These are phyloP conservation scores for Penicillium janthinellum DNA, from an alignment of 2,329 filamentous ascomycete species.

Conservation along the genomic window DNA sequence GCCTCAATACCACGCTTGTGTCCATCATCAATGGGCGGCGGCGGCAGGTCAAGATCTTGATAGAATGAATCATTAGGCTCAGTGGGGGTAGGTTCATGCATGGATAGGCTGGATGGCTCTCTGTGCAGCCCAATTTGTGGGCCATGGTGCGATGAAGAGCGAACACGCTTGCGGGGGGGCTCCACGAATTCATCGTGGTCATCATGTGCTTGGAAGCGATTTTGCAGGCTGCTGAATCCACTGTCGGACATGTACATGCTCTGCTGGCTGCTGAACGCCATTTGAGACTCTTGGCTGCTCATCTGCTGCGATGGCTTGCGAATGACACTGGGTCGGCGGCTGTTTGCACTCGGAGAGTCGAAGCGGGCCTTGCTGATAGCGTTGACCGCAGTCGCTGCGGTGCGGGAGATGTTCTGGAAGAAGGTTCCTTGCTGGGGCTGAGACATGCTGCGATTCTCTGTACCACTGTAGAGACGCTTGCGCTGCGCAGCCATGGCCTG, in stretches of 20 bases:
- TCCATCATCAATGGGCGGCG: constrained; percentile 33
- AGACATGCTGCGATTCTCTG: constrained; percentile 68
- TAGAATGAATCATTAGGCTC: constrained; percentile 52
- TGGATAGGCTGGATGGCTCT: constrained; percentile 38
- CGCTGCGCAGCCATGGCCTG: constrained; percentile 96
- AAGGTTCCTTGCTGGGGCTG: constrained; percentile 76
- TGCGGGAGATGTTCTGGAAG: constrained; percentile 94
- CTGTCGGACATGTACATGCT: constrained; percentile 74
- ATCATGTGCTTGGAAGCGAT: constrained; percentile 42
- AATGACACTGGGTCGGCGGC: constrained; percentile 68
- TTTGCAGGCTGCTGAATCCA: constrained; percentile 68
- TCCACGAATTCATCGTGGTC: constrained; percentile 63
- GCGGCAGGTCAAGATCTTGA: constrained; percentile 41
- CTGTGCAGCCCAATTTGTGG: constrained; percentile 39
- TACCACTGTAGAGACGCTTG: constrained; percentile 84
- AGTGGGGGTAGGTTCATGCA: constrained; percentile 47
- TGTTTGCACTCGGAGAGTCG: constrained; percentile 74
- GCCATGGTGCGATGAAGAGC: constrained; percentile 56
- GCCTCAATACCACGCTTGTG: constrained; percentile 42
- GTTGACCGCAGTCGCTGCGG: constrained; percentile 88
- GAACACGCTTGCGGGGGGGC: constrained; percentile 77
- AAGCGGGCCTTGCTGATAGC: constrained; percentile 96
- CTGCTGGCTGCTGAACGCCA: constrained; percentile 78
- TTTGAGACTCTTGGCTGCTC: constrained; percentile 63
- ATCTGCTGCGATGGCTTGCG: constrained; percentile 68